phyloP scores from a whole-genome alignment of 768 basidiomycete species.

The Myochromella boudieri region DNA sequence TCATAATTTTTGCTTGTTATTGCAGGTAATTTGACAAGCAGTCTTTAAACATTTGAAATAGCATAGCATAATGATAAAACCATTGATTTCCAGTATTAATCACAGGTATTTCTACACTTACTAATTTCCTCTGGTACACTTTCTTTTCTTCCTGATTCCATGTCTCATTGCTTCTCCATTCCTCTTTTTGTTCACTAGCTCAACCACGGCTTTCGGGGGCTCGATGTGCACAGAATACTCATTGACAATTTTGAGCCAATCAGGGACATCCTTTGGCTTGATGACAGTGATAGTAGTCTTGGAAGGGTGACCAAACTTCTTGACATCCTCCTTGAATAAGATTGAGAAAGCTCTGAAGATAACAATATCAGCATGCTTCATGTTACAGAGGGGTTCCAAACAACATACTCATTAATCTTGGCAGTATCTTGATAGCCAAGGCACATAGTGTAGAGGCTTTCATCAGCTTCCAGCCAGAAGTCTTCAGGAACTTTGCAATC shows the following conservation, averaged over 20 bases:
- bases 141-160: too few relatives aligned
- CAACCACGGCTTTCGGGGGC: too few relatives aligned
- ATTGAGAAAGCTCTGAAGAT: not conserved
- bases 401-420: not conserved
- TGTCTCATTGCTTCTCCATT: too few relatives aligned
- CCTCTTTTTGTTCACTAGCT: too few relatives aligned
- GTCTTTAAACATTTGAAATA: too few relatives aligned
- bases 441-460: not conserved
- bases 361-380: not conserved
- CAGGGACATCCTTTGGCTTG: not conserved
- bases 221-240: not conserved
- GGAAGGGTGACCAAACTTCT: not conserved
- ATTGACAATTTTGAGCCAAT: not conserved
- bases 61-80: too few relatives aligned
- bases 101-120: too few relatives aligned
- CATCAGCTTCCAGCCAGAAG: not conserved
- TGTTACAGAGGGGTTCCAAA: not conserved
- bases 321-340: not conserved
- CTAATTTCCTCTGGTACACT: too few relatives aligned
- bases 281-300: not conserved
- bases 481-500: not conserved
- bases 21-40: too few relatives aligned
- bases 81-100: too few relatives aligned
- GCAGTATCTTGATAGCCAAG: not conserved
- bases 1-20: too few relatives aligned